Percentiles rank a stretch among this genome's conserved stretches.
phyloP scores from a whole-genome alignment of 129 eudicot species.

The Lactuca sativa region DNA sequence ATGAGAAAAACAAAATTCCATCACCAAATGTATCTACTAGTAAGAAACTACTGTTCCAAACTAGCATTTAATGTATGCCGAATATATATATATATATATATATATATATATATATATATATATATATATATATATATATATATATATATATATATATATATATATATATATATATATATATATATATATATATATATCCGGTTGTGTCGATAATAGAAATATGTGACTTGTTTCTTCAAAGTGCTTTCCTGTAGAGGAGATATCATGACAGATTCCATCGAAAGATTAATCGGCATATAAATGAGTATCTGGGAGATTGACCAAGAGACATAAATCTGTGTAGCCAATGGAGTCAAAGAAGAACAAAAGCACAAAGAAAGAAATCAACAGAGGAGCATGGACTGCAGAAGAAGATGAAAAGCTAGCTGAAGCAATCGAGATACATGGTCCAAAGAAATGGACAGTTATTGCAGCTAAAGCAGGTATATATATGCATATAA shows the following conservation, averaged over 20 bases:
- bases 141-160: too few species aligned
- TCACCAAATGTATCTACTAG: background rate
- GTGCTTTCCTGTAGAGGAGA: slow-evolving; percentile 17
- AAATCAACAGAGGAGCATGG: slow-evolving; percentile 43
- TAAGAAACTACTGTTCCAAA: slow-evolving; percentile 24
- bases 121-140: too few species aligned
- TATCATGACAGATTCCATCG: slow-evolving; percentile 8
- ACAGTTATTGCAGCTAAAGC: slow-evolving; percentile 39
- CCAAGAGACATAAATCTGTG: slow-evolving; percentile 15
- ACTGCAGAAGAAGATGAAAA: slow-evolving; percentile 45
- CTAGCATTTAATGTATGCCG: background rate
- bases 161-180: too few species aligned
- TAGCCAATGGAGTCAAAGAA: slow-evolving; percentile 23
- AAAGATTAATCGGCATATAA: slow-evolving; percentile 15
- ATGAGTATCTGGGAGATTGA: slow-evolving; percentile 13
- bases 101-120: too few species aligned
- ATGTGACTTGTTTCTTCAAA: slow-evolving; percentile 1
- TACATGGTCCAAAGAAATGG: slow-evolving; percentile 43
- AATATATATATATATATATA: background rate
- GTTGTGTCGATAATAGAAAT: background rate
- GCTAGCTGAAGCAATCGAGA: slow-evolving; percentile 42
- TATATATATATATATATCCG: background rate
- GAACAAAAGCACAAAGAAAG: slow-evolving; percentile 22
- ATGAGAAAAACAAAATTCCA: slow-evolving; percentile 14
- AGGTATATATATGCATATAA: slow-evolving; percentile 26